These are phyloP conservation scores for Pythium apleroticum DNA, from an alignment of 352 stramenopile genomes.

Conservation along the genomic window DNA sequence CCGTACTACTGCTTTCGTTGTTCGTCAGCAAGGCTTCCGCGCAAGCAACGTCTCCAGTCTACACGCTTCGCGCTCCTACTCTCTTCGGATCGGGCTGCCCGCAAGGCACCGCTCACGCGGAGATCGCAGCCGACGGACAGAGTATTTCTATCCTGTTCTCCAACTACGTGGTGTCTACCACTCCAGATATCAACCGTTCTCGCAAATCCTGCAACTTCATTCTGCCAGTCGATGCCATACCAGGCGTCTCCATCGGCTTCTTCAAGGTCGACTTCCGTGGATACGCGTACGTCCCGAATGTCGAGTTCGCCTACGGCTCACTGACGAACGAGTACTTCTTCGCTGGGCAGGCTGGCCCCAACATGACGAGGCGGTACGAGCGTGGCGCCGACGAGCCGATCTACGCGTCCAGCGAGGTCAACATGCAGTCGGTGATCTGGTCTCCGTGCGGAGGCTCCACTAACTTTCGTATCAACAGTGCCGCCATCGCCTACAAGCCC, in stretches of 20 bases:
- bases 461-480: conserved; percentile 40
- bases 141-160: conserved; percentile 36
- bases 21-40: background rate
- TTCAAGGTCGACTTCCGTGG: conserved; percentile 41
- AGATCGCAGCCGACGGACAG: conserved; percentile 21
- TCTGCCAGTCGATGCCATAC: conserved; percentile 26
- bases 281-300: conserved; percentile 32
- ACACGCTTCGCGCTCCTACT: conserved; percentile 20
- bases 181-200: background rate
- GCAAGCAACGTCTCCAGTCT: conserved; percentile 1
- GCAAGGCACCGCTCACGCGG: background rate
- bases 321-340: conserved; percentile 42
- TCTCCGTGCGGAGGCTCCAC: conserved; percentile 35
- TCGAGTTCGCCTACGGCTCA: conserved; percentile 8
- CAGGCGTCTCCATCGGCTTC: conserved; percentile 29
- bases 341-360: conserved; percentile 26
- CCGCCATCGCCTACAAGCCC: conserved; percentile 14
- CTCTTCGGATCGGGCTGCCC: conserved; percentile 30
- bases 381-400: conserved; percentile 26
- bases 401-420: conserved; percentile 30
- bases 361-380: conserved; percentile 14
- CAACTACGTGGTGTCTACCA: conserved; percentile 18
- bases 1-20: background rate
- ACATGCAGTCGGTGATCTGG: conserved; percentile 34
- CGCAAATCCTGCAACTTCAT: conserved; percentile 31